Evolutionary conservation across 495 filamentous ascomycete genomes (phyloP).

Genomic region (Xylaria nigripes): DNA sequence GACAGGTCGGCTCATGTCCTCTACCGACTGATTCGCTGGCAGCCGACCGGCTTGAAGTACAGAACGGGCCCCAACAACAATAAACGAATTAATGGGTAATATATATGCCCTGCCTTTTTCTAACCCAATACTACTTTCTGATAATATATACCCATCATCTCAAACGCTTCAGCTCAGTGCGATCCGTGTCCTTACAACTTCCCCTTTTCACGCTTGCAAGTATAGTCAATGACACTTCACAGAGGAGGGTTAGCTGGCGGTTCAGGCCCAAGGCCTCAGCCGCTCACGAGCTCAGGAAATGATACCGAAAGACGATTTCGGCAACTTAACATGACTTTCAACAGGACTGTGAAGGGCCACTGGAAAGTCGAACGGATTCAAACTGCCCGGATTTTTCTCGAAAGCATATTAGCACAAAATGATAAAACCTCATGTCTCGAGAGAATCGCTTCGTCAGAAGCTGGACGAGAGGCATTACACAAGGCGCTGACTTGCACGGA

Average conservation of each 20-base stretch:
- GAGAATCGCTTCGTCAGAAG: constrained; percentile 42
- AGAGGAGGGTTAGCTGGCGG: not conserved
- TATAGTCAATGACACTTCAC: not conserved
- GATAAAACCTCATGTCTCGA: constrained; percentile 47
- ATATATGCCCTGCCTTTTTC: not conserved
- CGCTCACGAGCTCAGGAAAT: not conserved
- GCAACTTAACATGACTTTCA: not conserved
- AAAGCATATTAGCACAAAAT: constrained; percentile 45
- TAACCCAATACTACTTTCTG: not conserved
- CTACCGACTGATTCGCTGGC: not conserved
- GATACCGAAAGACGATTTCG: not conserved
- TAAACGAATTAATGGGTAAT: not conserved
- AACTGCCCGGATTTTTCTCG: constrained; percentile 51
- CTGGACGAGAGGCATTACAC: constrained; percentile 42
- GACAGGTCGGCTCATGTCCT: not conserved
- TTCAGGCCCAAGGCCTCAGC: not conserved
- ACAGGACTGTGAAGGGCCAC: not conserved
- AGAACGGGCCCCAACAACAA: not conserved
- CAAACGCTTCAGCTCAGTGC: not conserved
- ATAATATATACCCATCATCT: not conserved
- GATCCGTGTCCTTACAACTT: too few species aligned
- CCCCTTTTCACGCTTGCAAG: not conserved
- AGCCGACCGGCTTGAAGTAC: not conserved
- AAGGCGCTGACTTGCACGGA: constrained; percentile 41
- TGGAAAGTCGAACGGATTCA: constrained; percentile 14